Conservation (phyloP, 257 asterid genomes). For the Oldenlandia corymbosa region DNA sequence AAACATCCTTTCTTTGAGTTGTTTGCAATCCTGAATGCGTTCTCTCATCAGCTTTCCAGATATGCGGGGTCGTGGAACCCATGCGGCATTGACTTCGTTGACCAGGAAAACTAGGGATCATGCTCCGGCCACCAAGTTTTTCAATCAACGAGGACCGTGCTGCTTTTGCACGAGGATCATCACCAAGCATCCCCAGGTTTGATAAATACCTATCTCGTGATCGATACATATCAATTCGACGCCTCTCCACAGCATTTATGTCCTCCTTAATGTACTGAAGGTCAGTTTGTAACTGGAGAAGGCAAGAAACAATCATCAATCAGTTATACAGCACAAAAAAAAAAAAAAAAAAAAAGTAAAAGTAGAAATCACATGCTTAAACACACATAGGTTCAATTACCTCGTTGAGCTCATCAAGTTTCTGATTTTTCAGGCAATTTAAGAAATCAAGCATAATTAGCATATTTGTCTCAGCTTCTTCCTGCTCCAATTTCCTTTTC, state of each 20-base stretch:
- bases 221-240: constrained; percentile 58
- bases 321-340: constrained; percentile 3
- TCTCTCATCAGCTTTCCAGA: constrained; percentile 44
- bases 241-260: constrained; percentile 74
- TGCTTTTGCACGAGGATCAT: constrained; percentile 43
- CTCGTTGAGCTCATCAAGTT: constrained; percentile 82
- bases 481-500: constrained; percentile 89
- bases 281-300: constrained; percentile 65
- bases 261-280: constrained; percentile 79
- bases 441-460: constrained; percentile 74
- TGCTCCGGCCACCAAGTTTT: constrained; percentile 31
- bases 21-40: constrained; percentile 44
- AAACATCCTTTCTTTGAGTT: constrained; percentile 37
- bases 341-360: too few species aligned
- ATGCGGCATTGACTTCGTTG: constrained; percentile 39
- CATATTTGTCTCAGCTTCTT: constrained; percentile 85
- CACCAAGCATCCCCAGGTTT: constrained; percentile 44
- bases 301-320: constrained; percentile 19
- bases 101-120: constrained; percentile 28
- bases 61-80: constrained; percentile 34
- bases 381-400: constrained; percentile 40
- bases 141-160: constrained; percentile 43
- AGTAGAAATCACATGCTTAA: constrained; percentile 5
- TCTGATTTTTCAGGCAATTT: constrained; percentile 63
- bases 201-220: constrained; percentile 58